Conservation (phyloP, 1,139 yeast genomes). For the Pichia sp. region DNA sequence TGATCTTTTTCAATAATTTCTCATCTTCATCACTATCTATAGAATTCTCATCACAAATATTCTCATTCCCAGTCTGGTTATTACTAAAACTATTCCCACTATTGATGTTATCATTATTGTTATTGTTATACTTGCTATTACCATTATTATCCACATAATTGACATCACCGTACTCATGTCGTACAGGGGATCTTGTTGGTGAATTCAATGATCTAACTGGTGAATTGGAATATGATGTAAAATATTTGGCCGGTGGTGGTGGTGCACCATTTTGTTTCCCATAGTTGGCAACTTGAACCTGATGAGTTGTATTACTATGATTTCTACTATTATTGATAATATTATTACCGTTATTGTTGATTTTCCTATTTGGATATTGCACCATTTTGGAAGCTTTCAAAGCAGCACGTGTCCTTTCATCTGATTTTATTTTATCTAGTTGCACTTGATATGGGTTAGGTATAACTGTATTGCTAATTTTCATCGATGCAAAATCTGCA, state of each 20-base stretch:
- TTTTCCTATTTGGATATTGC: conserved; percentile 19
- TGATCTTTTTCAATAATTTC: conserved; percentile 36
- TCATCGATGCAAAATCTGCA: neutral
- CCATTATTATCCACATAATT: no score
- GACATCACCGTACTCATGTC: neutral
- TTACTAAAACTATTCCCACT: neutral
- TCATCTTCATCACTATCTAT: conserved; percentile 48
- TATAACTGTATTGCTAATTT: neutral
- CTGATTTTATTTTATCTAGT: neutral
- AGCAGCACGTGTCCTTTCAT: conserved; percentile 19
- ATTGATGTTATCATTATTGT: neutral
- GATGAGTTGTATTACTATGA: no score
- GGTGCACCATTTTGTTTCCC: no score
- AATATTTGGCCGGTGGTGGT: neutral
- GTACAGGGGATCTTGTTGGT: neutral
- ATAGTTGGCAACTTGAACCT: no score
- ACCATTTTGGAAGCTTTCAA: conserved; percentile 27
- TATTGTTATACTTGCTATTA: neutral
- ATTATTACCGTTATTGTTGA: no score
- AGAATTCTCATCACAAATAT: no score
- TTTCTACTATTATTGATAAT: no score
- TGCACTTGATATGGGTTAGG: neutral
- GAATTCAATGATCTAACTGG: neutral
- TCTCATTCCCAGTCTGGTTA: no score
- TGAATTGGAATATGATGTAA: conserved; percentile 1